These are phyloP conservation scores for Mucor indicus DNA, from an alignment of 371 early-diverging fungal species.

Conservation along the genomic window DNA sequence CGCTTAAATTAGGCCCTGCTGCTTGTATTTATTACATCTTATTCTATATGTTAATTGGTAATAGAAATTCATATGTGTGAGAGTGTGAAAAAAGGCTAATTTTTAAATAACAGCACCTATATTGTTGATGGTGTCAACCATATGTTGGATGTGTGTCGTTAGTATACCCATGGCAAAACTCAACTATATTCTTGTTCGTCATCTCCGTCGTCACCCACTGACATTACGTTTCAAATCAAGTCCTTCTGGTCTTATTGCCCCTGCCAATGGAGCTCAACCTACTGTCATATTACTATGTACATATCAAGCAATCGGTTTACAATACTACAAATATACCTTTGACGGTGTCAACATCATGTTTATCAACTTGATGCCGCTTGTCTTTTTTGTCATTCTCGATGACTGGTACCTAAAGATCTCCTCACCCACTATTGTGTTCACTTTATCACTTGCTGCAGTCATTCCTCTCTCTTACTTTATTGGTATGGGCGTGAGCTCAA, in stretches of 20 bases:
- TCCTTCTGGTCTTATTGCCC: constrained; percentile 26
- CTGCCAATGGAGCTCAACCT: constrained; percentile 17
- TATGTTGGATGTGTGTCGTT: constrained; percentile 86
- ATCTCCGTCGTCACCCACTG: constrained; percentile 78
- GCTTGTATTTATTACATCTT: constrained; percentile 52
- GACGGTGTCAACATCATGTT: constrained; percentile 96
- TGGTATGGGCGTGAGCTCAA: constrained; percentile 94
- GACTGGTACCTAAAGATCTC: constrained; percentile 73
- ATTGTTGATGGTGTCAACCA: constrained; percentile 66
- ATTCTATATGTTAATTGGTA: constrained; percentile 50
- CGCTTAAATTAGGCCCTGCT: constrained; percentile 37
- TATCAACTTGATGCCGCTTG: constrained; percentile 86
- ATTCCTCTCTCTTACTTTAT: constrained; percentile 95
- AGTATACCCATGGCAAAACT: constrained; percentile 94
- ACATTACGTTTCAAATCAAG: constrained; percentile 66
- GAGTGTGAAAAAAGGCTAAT: too few species aligned
- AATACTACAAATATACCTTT: constrained; percentile 91
- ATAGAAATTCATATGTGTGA: constrained; percentile 3
- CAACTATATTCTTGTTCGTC: constrained; percentile 69
- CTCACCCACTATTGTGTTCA: constrained; percentile 70
- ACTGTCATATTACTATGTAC: constrained; percentile 72
- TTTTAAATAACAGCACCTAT: constrained; percentile 81
- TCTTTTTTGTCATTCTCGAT: constrained; percentile 78
- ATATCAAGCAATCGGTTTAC: constrained; percentile 73
- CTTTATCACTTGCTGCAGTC: constrained; percentile 77